Conservation (phyloP, 257 asterid species). For the Eustoma russellianum region DNA sequence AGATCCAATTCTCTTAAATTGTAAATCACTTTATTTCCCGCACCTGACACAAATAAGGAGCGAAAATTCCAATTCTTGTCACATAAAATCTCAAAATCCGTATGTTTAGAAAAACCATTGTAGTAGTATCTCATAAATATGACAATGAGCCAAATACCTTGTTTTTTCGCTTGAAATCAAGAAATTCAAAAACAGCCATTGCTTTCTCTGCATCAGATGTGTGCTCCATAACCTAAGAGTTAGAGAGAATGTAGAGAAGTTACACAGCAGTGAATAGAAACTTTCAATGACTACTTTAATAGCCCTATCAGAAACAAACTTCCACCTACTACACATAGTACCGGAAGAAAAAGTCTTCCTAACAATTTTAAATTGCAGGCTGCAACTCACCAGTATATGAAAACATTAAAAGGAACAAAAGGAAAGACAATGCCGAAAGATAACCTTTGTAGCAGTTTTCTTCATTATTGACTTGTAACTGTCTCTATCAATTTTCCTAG, state of each 20-base stretch:
- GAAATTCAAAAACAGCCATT: conserved; percentile 79
- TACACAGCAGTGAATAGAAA: conserved; percentile 8
- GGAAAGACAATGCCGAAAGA: conserved; percentile 7
- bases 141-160: conserved; percentile 42
- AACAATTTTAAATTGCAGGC: background rate
- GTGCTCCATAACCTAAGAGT: conserved; percentile 84
- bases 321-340: background rate
- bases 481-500: conserved; percentile 84
- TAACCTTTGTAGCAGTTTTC: conserved; percentile 96
- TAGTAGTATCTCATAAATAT: conserved; percentile 7
- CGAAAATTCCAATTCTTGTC: background rate
- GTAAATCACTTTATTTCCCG: too few species aligned
- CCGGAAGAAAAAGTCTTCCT: too few species aligned
- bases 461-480: conserved; percentile 94
- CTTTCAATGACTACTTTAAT: background rate
- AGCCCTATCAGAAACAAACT: background rate
- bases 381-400: background rate
- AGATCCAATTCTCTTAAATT: too few species aligned
- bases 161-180: conserved; percentile 94
- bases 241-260: conserved; percentile 15
- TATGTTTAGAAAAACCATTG: background rate
- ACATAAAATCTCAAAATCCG: background rate
- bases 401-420: background rate
- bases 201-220: conserved; percentile 81
- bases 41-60: background rate